phyloP scores from a whole-genome alignment of 768 basidiomycete genomes.

The Lentinula sp. region DNA sequence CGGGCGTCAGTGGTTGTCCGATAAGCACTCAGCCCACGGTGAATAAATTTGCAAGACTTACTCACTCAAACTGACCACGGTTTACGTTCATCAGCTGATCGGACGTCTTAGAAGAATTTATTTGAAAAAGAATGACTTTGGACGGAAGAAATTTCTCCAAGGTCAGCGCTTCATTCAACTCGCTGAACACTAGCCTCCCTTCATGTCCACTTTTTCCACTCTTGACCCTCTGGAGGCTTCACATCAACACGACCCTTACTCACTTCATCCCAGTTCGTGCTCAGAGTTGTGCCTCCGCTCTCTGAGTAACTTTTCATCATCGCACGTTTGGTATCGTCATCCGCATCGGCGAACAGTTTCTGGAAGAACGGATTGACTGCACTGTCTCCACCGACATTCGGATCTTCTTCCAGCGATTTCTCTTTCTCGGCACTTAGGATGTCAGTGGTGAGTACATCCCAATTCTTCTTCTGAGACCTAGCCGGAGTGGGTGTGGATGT shows the following conservation, averaged over 20 bases:
- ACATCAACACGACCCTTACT: constrained; percentile 63
- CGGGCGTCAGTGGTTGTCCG: no score
- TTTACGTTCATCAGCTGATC: no score
- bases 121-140: no score
- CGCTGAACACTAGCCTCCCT: background rate
- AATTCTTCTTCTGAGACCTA: constrained; percentile 68
- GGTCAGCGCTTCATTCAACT: no score
- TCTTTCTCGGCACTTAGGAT: constrained; percentile 69
- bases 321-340: constrained; percentile 85
- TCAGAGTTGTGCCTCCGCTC: constrained; percentile 91
- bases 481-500: constrained; percentile 20
- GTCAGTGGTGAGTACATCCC: constrained; percentile 75
- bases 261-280: constrained; percentile 95
- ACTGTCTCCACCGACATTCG: constrained; percentile 85
- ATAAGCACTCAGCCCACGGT: no score
- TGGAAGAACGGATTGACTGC: constrained; percentile 88
- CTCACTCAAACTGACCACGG: no score
- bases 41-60: no score
- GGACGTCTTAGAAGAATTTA: no score
- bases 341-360: constrained; percentile 84
- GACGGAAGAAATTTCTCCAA: no score
- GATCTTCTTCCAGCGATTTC: constrained; percentile 65
- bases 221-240: constrained; percentile 78
- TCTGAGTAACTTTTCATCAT: constrained; percentile 99
- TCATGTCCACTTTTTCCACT: constrained; percentile 70